Base-by-base conservation (phyloP, 352 stramenopile genomes). In the Thraustochytrium sp. region DNA sequence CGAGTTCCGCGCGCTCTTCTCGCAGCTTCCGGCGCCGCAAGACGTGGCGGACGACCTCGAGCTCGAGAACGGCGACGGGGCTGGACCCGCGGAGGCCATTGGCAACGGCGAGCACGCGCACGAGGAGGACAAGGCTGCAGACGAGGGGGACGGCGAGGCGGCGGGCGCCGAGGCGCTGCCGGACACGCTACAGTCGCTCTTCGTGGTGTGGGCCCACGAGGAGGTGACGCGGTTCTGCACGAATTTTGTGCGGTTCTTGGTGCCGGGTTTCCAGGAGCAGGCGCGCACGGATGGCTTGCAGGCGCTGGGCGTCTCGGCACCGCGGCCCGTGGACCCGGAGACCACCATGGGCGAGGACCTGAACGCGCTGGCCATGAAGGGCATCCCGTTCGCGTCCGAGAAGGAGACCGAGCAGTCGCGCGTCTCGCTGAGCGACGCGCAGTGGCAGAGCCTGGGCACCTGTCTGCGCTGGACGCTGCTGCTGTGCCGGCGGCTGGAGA, bases 161-260 rank as follows among this genome's bases (percentile, higher is more conserved):
- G n/a, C n/a, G n/a, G n/a, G n/a, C n/a, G n/a, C n/a, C n/a, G n/a
- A n/a, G n/a, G 46, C 42, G 9, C 1, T 77, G 11, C 65, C 42
- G 9, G 49, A 77, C 65, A 36, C 36, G 18, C 31, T 77, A 26
- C 65, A 77, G 31, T 31, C 65, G 1, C 49, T 62, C 26, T 62
- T 77, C 3, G 49, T 62, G 31, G 49, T 77, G 1, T 77, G 65
- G 65, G 49, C 65, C n/a, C 42, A 77, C 34, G 65, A 77, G 31
- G 42, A 77, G 31, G 65, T 31, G 8, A 62, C 65, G 26, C 42
- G 49, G 5, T 77, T 77, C 31, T 55, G 42, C 42, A 77, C 65
- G 23, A 75, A 77, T 61, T 77, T 77, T 36, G 65, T 77, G 31
- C 65, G 65, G 18, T 77, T 77, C 31, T 23, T 77, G 5, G 34